Evolutionary conservation across 2,329 filamentous ascomycete species (phyloP).

Genomic region (Colletotrichum sansevieriae): DNA sequence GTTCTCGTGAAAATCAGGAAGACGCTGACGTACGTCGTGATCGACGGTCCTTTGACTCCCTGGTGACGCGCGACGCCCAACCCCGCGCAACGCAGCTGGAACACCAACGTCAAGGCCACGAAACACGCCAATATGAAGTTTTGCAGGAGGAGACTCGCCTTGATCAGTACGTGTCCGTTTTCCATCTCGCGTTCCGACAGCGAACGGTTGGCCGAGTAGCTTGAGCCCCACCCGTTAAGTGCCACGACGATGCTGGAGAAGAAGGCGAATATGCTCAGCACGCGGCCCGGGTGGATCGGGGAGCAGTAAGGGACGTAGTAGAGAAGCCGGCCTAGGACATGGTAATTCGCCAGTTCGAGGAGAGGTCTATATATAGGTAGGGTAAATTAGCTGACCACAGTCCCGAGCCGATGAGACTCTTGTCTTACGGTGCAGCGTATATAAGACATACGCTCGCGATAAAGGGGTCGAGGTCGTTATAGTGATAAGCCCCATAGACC

Average conservation of each 20-base stretch:
- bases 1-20: slow-evolving; percentile 65
- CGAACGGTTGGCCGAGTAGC: slow-evolving; percentile 60
- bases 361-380: slow-evolving; percentile 59
- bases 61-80: slow-evolving; percentile 51
- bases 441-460: slow-evolving; percentile 53
- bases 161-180: slow-evolving; percentile 60
- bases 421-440: slow-evolving; percentile 52
- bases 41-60: slow-evolving; percentile 53
- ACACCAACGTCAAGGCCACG: slow-evolving; percentile 59
- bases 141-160: slow-evolving; percentile 67
- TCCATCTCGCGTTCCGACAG: slow-evolving; percentile 54
- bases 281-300: slow-evolving; percentile 61
- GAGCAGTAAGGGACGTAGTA: slow-evolving; percentile 72
- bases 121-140: slow-evolving; percentile 65
- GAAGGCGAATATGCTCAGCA: slow-evolving; percentile 60
- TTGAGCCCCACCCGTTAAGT: slow-evolving; percentile 62
- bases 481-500: slow-evolving; percentile 50
- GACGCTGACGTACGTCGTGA: slow-evolving; percentile 65
- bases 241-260: slow-evolving; percentile 62
- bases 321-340: slow-evolving; percentile 70
- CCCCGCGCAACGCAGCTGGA: slow-evolving; percentile 60
- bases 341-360: slow-evolving; percentile 72
- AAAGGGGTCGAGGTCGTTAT: slow-evolving; percentile 49
- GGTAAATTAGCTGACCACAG: not conserved
- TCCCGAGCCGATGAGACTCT: not conserved